Evolutionary conservation across 768 basidiomycete species (phyloP).

Genomic region (Lentinula detonsa): DNA sequence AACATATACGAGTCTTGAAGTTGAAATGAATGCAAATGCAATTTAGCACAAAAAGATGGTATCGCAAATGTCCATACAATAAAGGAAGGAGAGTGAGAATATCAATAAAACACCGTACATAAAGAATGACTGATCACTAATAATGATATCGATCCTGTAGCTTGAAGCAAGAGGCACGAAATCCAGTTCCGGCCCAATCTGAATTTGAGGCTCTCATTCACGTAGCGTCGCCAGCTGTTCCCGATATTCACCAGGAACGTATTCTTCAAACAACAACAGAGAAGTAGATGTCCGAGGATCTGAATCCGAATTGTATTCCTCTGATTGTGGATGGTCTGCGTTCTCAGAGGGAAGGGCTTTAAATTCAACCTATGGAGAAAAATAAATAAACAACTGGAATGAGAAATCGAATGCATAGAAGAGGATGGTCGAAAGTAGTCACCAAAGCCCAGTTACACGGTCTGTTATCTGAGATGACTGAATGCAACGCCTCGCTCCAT

Average conservation of each 20-base stretch:
- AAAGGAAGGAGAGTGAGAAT: neutral
- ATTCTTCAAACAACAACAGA: constrained; percentile 88
- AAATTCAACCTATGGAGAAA: constrained; percentile 65
- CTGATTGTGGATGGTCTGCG: neutral
- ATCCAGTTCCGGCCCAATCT: too few species aligned
- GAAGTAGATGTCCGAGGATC: constrained; percentile 73
- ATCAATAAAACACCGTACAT: neutral
- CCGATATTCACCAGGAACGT: constrained; percentile 84
- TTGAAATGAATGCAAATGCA: neutral
- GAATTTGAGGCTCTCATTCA: neutral
- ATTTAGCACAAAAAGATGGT: neutral
- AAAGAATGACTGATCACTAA: neutral
- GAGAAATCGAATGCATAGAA: neutral
- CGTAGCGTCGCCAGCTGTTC: constrained; percentile 52
- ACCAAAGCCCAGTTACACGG: constrained; percentile 92
- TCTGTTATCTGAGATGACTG: constrained; percentile 42
- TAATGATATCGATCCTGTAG: neutral
- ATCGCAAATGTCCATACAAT: neutral
- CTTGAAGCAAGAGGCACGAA: too few species aligned
- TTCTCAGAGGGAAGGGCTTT: constrained; percentile 50
- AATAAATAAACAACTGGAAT: too few species aligned
- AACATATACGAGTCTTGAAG: neutral
- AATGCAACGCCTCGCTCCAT: constrained; percentile 59
- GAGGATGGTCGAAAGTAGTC: constrained; percentile 19
- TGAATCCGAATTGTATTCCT: constrained; percentile 7